Conservation (phyloP, 176 grass and related monocot genomes). For the Musa beccarii region DNA sequence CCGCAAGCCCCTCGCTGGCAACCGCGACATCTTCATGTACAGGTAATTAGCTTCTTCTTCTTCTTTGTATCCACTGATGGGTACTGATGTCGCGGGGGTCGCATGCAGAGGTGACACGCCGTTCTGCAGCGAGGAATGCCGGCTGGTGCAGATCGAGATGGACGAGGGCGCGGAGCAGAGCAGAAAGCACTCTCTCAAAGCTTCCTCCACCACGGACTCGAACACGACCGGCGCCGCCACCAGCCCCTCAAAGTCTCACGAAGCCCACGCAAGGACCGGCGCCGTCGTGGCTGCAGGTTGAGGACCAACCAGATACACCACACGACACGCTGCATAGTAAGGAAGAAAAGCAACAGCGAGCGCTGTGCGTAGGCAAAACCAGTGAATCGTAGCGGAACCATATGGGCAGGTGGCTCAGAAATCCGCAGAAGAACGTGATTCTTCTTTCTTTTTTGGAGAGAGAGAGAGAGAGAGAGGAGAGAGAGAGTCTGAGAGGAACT, state of each 20-base stretch:
- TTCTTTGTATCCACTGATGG: not conserved
- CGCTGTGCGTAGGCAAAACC: too few species aligned
- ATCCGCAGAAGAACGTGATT: too few species aligned
- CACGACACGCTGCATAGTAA: too few species aligned
- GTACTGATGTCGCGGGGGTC: too few species aligned
- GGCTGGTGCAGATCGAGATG: not conserved
- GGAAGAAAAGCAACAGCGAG: too few species aligned
- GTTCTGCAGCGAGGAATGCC: constrained; percentile 2
- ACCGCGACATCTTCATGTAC: constrained; percentile 98
- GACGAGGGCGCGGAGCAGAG: not conserved
- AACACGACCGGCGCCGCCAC: not conserved
- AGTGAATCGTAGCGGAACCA: too few species aligned
- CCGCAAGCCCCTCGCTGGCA: constrained; percentile 64
- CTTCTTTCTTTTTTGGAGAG: too few species aligned
- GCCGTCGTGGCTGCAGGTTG: not conserved
- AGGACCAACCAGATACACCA: not conserved
- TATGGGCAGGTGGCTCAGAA: too few species aligned
- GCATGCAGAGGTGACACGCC: not conserved
- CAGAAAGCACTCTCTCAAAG: not conserved
- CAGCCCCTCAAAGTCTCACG: not conserved
- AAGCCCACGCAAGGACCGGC: not conserved
- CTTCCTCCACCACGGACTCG: not conserved
- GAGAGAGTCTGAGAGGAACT: too few species aligned
- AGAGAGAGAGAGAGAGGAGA: too few species aligned
- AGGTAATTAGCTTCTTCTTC: constrained; percentile 32